These are phyloP conservation scores for Fusarium sp. DNA, from an alignment of 2,329 filamentous ascomycete genomes.

Conservation along the genomic window DNA sequence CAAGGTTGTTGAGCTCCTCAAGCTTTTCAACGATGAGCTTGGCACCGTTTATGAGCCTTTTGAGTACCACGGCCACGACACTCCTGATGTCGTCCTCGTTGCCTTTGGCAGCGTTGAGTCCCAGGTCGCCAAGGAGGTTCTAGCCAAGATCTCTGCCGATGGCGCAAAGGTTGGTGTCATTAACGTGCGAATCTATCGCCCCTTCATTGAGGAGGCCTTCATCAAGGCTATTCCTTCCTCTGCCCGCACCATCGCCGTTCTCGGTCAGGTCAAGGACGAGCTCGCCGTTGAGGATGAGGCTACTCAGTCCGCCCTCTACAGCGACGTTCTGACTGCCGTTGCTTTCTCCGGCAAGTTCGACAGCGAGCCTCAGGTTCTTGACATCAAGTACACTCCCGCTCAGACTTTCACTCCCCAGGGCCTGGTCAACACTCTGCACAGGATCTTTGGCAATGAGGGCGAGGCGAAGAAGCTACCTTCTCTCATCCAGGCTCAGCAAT, in stretches of 20 bases:
- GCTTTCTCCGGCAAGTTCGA: slow-evolving; percentile 81
- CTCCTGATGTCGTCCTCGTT: slow-evolving; percentile 87
- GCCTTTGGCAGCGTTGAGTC: slow-evolving; percentile 94
- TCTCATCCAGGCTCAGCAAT: slow-evolving; percentile 80
- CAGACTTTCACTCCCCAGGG: slow-evolving; percentile 70
- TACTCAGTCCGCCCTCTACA: slow-evolving; percentile 87
- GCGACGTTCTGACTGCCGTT: slow-evolving; percentile 89
- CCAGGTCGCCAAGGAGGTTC: slow-evolving; percentile 86
- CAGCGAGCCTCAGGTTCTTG: slow-evolving; percentile 76
- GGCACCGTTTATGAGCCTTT: slow-evolving; percentile 94
- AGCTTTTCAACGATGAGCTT: slow-evolving; percentile 88
- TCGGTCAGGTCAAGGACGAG: slow-evolving; percentile 88
- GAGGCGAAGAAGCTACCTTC: slow-evolving; percentile 58
- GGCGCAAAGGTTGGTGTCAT: slow-evolving; percentile 88
- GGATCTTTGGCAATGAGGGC: slow-evolving; percentile 69
- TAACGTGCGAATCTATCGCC: slow-evolving; percentile 93
- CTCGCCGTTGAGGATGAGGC: slow-evolving; percentile 81
- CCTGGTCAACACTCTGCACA: slow-evolving; percentile 66
- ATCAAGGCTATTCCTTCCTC: slow-evolving; percentile 83
- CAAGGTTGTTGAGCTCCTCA: slow-evolving; percentile 79
- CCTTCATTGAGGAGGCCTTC: slow-evolving; percentile 96
- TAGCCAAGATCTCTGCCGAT: slow-evolving; percentile 78
- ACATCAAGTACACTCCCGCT: slow-evolving; percentile 90
- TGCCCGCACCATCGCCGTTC: slow-evolving; percentile 82
- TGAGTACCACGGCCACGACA: slow-evolving; percentile 90